Base-by-base conservation (phyloP, 192 early-diverging fungal species). In the Coemansia sp. region DNA sequence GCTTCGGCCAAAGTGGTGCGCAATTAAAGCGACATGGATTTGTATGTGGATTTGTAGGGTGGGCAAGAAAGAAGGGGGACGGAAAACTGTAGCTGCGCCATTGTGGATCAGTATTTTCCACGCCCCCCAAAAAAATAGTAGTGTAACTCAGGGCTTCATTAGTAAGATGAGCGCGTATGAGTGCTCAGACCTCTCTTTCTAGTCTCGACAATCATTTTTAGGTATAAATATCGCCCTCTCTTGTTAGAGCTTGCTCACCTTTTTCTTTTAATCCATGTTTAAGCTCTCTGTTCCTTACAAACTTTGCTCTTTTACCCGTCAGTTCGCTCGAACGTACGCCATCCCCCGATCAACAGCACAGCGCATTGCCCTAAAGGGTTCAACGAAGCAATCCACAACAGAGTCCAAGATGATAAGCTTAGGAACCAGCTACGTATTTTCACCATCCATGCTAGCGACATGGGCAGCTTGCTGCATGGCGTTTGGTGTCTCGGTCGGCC, bases 391-490 rank as follows among this genome's bases (percentile, higher is more conserved):
- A 63, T 24, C 61, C 29, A 27, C 54, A 9, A 63, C 34, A 60
- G 57, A 60, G 15, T 60, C 57, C 38, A 63, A 38, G 38, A 63
- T 63, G 61, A 33, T 63, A 44, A 54, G 49, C 27, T n/a, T 70
- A 24, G 63, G 63, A 64, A 55, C 47, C 22, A 62, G 65, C 42
- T 79, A 74, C 42, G 66, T 79, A 36, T 84, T 84, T 44, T 74
- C 77, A 7, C 66, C 61, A n/a, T 66, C 77, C 10, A 84, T 79
- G 82, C 82, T 84, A 6, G 82, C 74, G 8, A 63, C 75, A 27
- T 84, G 82, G 82, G 82, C 82, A 3, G 67, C 67, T 61, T 79
- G 82, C 66, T 84, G 77, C 69, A 77, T 84, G 33, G 46, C 72
- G 18, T 72, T 84, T 61, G 82, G 82, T 62, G 55, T 74, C 24